Percentiles rank a stretch among this genome's conserved stretches.
These are phyloP conservation scores for Yamadazyma buinensis DNA, from an alignment of 1,139 yeast species.

Conservation along the genomic window DNA sequence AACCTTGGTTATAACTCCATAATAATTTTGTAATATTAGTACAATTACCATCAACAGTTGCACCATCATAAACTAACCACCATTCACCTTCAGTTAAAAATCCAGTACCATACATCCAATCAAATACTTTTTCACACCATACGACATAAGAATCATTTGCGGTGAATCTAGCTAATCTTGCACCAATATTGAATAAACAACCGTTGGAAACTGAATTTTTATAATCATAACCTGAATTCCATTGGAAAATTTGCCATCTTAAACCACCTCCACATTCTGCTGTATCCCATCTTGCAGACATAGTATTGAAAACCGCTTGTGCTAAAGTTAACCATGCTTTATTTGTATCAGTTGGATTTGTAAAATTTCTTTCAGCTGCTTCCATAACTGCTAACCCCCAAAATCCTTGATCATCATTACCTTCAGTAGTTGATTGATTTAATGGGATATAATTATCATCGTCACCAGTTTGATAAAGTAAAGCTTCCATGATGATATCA, in stretches of 20 bases:
- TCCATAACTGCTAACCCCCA: constrained; percentile 86
- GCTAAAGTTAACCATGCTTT: constrained; percentile 66
- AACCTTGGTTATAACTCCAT: constrained; percentile 90
- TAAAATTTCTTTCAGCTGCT: constrained; percentile 78
- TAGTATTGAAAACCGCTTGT: constrained; percentile 83
- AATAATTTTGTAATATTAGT: constrained; percentile 52
- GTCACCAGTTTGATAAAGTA: constrained; percentile 64
- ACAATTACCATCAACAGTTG: constrained; percentile 60
- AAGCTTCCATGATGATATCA: constrained; percentile 50
- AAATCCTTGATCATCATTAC: constrained; percentile 90
- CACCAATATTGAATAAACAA: constrained; percentile 82
- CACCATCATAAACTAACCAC: constrained; percentile 77
- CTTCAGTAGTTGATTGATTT: constrained; percentile 74
- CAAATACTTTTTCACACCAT: constrained; percentile 76
- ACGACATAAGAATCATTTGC: constrained; percentile 68
- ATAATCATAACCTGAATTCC: constrained; percentile 93
- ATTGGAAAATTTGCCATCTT: constrained; percentile 93
- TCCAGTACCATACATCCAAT: constrained; percentile 70
- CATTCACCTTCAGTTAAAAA: constrained; percentile 47
- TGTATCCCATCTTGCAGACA: constrained; percentile 85
- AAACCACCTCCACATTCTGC: constrained; percentile 79
- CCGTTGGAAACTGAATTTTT: constrained; percentile 91
- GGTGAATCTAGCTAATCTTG: constrained; percentile 82
- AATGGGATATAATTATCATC: constrained; percentile 69
- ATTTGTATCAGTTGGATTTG: constrained; percentile 48